Conservation (phyloP, 2,329 filamentous ascomycete genomes). For the Coniochaeta ligniaria region DNA sequence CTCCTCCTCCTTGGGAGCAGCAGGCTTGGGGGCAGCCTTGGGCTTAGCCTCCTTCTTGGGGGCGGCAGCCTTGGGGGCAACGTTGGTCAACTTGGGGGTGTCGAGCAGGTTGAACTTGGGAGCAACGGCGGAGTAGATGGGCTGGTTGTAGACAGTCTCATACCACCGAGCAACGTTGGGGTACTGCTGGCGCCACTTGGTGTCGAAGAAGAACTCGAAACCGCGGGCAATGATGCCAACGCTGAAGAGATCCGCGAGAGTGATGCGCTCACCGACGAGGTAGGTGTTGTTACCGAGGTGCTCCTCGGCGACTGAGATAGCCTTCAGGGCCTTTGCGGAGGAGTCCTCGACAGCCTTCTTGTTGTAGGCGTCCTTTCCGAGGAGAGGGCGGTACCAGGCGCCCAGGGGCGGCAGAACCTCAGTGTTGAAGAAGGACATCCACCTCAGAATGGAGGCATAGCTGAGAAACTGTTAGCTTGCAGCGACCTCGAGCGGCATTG, state of each 20-base stretch:
- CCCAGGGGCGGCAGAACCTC: constrained; percentile 71
- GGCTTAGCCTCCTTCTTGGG: constrained; percentile 53
- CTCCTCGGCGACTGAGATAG: constrained; percentile 68
- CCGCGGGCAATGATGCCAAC: constrained; percentile 74
- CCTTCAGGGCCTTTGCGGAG: constrained; percentile 61
- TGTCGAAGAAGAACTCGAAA: constrained; percentile 93
- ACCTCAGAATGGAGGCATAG: constrained; percentile 94
- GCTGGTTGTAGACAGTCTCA: constrained; percentile 87
- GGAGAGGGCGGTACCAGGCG: constrained; percentile 79
- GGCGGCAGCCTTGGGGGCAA: constrained; percentile 71
- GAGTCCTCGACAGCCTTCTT: constrained; percentile 91
- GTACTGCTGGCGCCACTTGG: constrained; percentile 75
- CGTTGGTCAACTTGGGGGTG: constrained; percentile 65
- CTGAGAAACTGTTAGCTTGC: constrained; percentile 27
- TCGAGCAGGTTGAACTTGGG: constrained; percentile 73
- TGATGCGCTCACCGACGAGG: constrained; percentile 96
- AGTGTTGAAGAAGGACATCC: constrained; percentile 94
- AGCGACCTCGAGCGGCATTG: not conserved
- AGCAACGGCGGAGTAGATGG: constrained; percentile 77
- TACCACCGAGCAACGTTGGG: constrained; percentile 91
- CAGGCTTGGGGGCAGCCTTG: constrained; percentile 25
- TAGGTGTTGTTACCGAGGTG: constrained; percentile 91
- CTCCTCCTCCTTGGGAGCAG: constrained; percentile 32
- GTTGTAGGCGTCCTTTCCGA: constrained; percentile 83
- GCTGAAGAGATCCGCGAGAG: constrained; percentile 87